A percentile compares a stretch with the other conserved stretches of the same genome.
phyloP scores from a whole-genome alignment of 306 rosid species.

The Elaeagnus macrophylla region DNA sequence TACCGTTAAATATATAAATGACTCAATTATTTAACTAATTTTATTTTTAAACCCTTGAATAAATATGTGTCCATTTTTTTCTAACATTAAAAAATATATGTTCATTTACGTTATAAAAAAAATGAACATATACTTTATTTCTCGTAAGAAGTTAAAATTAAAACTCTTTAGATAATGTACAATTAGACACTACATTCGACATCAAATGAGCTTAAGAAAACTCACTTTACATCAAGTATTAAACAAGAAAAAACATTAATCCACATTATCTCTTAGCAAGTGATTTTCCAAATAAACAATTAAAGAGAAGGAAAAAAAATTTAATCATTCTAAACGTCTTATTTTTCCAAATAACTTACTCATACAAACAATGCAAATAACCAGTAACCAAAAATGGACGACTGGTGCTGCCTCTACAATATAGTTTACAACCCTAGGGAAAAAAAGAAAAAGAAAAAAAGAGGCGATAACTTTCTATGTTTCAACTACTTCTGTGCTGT shows the following conservation, averaged over 20 bases:
- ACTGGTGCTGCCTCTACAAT: slow-evolving; percentile 64
- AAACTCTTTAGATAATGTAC: too few relatives aligned
- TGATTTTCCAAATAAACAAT: slow-evolving; percentile 1
- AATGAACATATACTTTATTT: too few relatives aligned
- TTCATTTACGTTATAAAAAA: too few relatives aligned
- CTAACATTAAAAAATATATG: too few relatives aligned
- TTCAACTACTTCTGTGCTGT: slow-evolving; percentile 47
- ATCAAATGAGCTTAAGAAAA: too few relatives aligned
- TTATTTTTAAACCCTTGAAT: too few relatives aligned
- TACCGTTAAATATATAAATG: too few relatives aligned
- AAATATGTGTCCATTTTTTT: too few relatives aligned
- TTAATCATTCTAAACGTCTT: slow-evolving; percentile 30
- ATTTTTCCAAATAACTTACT: slow-evolving; percentile 40
- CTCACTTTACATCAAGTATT: too few relatives aligned
- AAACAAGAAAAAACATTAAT: not conserved
- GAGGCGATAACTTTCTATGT: slow-evolving; percentile 31
- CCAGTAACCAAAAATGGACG: slow-evolving; percentile 17
- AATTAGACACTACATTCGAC: too few relatives aligned
- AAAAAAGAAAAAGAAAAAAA: slow-evolving; percentile 4
- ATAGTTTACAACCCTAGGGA: slow-evolving; percentile 58
- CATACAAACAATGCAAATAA: slow-evolving; percentile 63
- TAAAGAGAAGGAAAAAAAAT: slow-evolving; percentile 3
- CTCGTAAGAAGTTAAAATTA: too few relatives aligned
- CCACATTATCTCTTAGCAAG: not conserved
- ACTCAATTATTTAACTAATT: too few relatives aligned